phyloP scores from a whole-genome alignment of 2,329 filamentous ascomycete species.

The Colletotrichum tropicale region DNA sequence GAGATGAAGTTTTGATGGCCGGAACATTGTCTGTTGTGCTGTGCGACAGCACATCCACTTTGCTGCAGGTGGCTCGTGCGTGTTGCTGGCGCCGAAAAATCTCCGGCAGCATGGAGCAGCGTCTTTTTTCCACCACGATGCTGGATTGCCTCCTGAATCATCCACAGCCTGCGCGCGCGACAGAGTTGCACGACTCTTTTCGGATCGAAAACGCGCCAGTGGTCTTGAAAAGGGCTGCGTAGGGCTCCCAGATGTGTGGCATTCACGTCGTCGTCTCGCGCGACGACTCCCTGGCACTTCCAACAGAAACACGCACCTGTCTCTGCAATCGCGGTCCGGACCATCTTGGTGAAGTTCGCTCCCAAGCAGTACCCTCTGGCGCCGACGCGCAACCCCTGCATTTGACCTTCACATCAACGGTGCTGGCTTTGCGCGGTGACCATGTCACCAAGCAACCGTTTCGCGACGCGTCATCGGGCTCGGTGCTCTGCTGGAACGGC shows the following conservation, averaged over 20 bases:
- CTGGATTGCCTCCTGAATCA: neutral
- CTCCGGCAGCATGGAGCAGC: neutral
- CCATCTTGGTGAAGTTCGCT: conserved; percentile 49
- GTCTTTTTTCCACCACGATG: neutral
- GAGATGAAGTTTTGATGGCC: neutral
- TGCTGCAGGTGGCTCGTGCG: neutral
- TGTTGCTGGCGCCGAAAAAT: neutral
- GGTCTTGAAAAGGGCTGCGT: too few relatives aligned
- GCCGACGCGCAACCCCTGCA: conserved; percentile 36
- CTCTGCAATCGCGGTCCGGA: conserved; percentile 66
- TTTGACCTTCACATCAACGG: conserved; percentile 78
- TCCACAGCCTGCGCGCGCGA: neutral
- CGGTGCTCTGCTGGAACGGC: conserved; percentile 93
- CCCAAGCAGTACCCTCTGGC: conserved; percentile 29
- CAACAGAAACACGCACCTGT: conserved; percentile 43
- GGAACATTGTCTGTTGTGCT: neutral
- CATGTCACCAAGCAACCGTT: conserved; percentile 77
- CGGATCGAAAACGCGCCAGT: neutral
- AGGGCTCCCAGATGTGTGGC: conserved; percentile 58
- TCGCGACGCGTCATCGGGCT: conserved; percentile 56
- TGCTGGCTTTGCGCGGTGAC: conserved; percentile 86
- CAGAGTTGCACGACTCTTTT: neutral
- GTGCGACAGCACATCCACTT: neutral
- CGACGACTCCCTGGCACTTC: conserved; percentile 31
- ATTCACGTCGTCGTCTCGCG: conserved; percentile 59